Evolutionary conservation across 2,329 filamentous ascomycete species (phyloP), one percentile per base, ranked within the genome.

Genomic region (Aspergillus amoenus): DNA sequence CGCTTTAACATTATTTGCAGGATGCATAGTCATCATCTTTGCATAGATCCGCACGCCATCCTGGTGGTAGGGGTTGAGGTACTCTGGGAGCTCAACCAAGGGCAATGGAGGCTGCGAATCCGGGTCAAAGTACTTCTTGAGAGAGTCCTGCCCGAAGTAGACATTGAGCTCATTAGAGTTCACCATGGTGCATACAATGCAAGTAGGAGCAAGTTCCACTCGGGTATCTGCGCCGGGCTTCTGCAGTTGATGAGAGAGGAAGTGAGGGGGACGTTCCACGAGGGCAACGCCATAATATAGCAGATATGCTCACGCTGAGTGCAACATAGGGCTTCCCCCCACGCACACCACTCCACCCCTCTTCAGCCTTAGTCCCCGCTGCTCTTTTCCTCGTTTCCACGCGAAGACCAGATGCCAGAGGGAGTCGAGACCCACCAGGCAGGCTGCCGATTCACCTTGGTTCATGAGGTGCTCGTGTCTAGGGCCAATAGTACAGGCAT

Each of bases 11-110:
- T 88, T 88, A 59, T 88, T 83, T 3, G 84, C 82, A 1, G 85
- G 84, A 63, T 84, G 82, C 76, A 82, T 82, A 2, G 82, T 84
- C 79, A 88, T 82, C 82, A 88, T 84, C 72, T 88, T 87, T 39
- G 85, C 84, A 61, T 85, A 87, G 52, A 88, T 85, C 11, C 83
- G 79, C 4, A 88, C 81, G 4, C 82, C 82, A 79, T 87, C 79
- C 24, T 78, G 61, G 18, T 79, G 75, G 60, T 80, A 83, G 2
- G 84, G 84, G 57, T 88, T 88, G 34, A 88, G 73, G 11, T 70
- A 72, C 15, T 77, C 75, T 0, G 84, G 84, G 3, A 88, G 71
- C 70, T 88, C 85, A 5, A 88, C 82, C 2, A 88, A 75, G 1
- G 85, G 85, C 8, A 87, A 66, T 0, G 83, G 83, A 2, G 85